phyloP scores from a whole-genome alignment of 1,284 basidiomycete species.

The Sporisorium exsertum region DNA sequence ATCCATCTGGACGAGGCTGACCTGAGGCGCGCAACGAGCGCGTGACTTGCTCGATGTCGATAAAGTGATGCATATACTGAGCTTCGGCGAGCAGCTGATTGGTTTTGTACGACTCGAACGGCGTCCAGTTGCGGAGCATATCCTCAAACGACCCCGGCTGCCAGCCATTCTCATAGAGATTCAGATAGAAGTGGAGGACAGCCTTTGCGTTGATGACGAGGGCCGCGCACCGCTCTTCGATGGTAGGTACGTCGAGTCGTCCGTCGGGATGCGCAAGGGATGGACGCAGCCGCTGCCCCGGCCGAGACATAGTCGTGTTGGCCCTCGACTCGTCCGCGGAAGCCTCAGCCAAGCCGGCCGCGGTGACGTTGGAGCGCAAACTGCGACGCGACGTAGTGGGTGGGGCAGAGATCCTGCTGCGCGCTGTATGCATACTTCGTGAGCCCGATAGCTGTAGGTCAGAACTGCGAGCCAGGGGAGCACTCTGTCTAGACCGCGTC shows the following conservation, averaged over 20 bases:
- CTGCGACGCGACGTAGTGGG: slow-evolving; percentile 8
- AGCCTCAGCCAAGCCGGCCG: slow-evolving; percentile 3
- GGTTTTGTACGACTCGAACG: slow-evolving; percentile 55
- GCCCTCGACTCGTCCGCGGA: slow-evolving; percentile 6
- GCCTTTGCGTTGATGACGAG: slow-evolving; percentile 49
- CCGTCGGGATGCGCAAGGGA: slow-evolving; percentile 41
- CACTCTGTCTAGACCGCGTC: slow-evolving; percentile 23
- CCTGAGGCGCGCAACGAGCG: slow-evolving; percentile 29
- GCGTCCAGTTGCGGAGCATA: slow-evolving; percentile 52
- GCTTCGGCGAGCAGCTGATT: slow-evolving; percentile 53
- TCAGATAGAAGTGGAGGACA: slow-evolving; percentile 54
- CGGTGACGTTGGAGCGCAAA: background rate
- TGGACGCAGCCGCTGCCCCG: slow-evolving; percentile 44
- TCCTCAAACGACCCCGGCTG: slow-evolving; percentile 42
- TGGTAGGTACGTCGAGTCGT: slow-evolving; percentile 42
- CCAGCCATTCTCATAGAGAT: slow-evolving; percentile 39
- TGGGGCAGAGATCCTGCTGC: slow-evolving; percentile 14
- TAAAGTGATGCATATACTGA: slow-evolving; percentile 56
- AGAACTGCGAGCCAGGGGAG: slow-evolving; percentile 10
- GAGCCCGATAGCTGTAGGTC: slow-evolving; percentile 12
- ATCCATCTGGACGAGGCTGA: slow-evolving; percentile 25
- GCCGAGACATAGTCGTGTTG: slow-evolving; percentile 34
- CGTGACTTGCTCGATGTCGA: slow-evolving; percentile 48
- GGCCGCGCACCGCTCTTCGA: slow-evolving; percentile 51
- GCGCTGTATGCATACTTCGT: slow-evolving; percentile 23